Evolutionary conservation across 768 basidiomycete genomes (phyloP).

Genomic region (Clitopilus hobsonii): DNA sequence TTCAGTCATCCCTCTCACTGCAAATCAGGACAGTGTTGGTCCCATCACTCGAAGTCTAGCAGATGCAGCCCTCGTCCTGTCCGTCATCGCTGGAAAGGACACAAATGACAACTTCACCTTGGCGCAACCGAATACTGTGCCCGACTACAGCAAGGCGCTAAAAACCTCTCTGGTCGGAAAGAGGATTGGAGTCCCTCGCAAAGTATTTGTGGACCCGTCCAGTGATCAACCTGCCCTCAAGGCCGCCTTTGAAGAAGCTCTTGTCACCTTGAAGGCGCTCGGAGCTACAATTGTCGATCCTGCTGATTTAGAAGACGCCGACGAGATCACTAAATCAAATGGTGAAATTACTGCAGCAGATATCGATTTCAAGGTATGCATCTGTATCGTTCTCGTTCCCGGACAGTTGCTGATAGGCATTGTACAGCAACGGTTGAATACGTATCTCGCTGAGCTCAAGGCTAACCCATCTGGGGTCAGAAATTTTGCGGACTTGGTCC

Average conservation of each 20-base stretch:
- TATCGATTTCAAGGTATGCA: conserved; percentile 55
- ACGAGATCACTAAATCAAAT: conserved; percentile 40
- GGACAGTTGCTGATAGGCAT: neutral
- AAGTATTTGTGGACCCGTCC: conserved; percentile 28
- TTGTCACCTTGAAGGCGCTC: conserved; percentile 29
- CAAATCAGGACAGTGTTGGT: conserved; percentile 57
- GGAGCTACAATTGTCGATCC: conserved; percentile 58
- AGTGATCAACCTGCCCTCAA: conserved; percentile 29
- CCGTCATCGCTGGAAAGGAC: conserved; percentile 52
- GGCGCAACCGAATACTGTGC: conserved; percentile 45
- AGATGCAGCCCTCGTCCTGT: conserved; percentile 52
- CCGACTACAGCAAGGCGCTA: conserved; percentile 53
- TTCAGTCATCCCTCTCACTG: conserved; percentile 51
- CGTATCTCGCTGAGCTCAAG: conserved; percentile 40
- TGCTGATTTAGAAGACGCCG: conserved; percentile 52
- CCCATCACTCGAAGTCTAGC: conserved; percentile 50
- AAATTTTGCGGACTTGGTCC: conserved; percentile 52
- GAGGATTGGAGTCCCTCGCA: conserved; percentile 50
- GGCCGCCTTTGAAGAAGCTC: conserved; percentile 34
- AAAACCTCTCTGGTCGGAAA: conserved; percentile 42
- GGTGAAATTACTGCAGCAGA: conserved; percentile 54
- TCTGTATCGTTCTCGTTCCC: neutral
- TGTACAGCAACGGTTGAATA: conserved; percentile 46
- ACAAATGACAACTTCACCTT: conserved; percentile 51
- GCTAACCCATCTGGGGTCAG: conserved; percentile 54